phyloP scores from a whole-genome alignment of 495 filamentous ascomycete species.

The Xylaria flabelliformis region DNA sequence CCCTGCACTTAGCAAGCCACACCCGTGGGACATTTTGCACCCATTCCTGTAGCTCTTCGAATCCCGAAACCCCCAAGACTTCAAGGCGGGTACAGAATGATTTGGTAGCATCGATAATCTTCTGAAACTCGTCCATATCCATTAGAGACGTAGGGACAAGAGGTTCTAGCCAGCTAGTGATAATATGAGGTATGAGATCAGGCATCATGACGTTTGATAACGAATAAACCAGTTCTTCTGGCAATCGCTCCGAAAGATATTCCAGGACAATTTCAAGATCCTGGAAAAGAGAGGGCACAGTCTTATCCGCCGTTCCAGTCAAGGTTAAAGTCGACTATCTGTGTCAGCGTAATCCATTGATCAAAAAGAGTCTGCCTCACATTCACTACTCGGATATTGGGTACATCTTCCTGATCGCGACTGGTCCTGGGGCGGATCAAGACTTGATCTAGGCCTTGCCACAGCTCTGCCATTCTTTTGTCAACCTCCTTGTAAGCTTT shows the following conservation, averaged over 20 bases:
- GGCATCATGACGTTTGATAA: constrained; percentile 74
- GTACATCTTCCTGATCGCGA: constrained; percentile 37
- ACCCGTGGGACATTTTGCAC: constrained; percentile 75
- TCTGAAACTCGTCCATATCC: constrained; percentile 72
- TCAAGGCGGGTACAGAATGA: constrained; percentile 69
- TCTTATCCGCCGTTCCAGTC: constrained; percentile 44
- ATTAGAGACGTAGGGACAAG: constrained; percentile 74
- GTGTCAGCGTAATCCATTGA: constrained; percentile 31
- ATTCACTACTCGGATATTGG: constrained; percentile 45
- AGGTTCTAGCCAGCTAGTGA: constrained; percentile 74
- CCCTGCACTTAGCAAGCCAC: constrained; percentile 86
- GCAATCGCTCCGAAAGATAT: constrained; percentile 70
- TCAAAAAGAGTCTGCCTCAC: constrained; percentile 42
- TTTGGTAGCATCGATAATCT: constrained; percentile 63
- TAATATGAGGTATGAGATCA: constrained; percentile 67
- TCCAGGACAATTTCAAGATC: constrained; percentile 68
- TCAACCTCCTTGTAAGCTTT: constrained; percentile 60
- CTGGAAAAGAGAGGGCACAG: constrained; percentile 56
- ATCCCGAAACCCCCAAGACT: constrained; percentile 68
- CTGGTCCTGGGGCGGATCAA: constrained; percentile 60
- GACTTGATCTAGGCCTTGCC: constrained; percentile 56
- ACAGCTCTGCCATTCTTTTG: constrained; percentile 55
- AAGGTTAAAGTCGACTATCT: constrained; percentile 42
- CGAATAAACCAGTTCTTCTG: constrained; percentile 63
- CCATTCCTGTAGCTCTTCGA: constrained; percentile 78